Percentiles rank a stretch among this genome's conserved stretches.
Conservation (phyloP, 1,284 basidiomycete species). For the Irpex sp. region DNA sequence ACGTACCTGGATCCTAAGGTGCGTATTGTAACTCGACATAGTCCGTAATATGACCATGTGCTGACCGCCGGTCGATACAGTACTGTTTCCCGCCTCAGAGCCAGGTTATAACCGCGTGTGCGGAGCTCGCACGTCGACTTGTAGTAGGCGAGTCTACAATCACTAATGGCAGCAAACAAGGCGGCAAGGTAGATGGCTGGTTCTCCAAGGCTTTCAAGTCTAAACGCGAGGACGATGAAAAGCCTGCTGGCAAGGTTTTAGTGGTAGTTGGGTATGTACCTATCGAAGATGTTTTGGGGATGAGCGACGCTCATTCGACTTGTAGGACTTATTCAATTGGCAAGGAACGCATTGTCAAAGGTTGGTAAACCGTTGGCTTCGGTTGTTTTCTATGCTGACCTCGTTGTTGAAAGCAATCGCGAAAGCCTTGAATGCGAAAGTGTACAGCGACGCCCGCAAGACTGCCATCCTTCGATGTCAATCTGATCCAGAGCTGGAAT, state of each 20-base stretch:
- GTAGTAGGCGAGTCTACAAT: constrained; percentile 31
- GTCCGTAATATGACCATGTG: neutral
- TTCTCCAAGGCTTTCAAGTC: constrained; percentile 21
- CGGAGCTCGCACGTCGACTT: constrained; percentile 67
- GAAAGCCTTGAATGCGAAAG: constrained; percentile 72
- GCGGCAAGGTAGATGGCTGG: constrained; percentile 25
- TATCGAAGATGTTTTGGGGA: neutral
- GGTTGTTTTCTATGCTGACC: neutral
- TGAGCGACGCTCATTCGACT: constrained; percentile 2
- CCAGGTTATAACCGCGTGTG: constrained; percentile 88
- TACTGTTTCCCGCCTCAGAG: constrained; percentile 96
- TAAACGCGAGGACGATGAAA: constrained; percentile 12
- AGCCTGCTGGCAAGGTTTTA: constrained; percentile 37
- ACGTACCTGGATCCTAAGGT: constrained; percentile 93
- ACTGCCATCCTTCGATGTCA: constrained; percentile 76
- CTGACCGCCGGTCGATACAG: constrained; percentile 28
- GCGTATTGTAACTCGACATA: constrained; percentile 11
- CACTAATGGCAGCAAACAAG: constrained; percentile 16
- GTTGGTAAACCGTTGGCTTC: constrained; percentile 28
- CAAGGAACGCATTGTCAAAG: constrained; percentile 96
- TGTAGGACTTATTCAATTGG: constrained; percentile 91
- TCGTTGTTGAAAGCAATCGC: constrained; percentile 63
- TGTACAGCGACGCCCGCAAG: constrained; percentile 88
- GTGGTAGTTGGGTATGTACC: constrained; percentile 78
- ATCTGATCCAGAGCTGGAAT: constrained; percentile 76